Evolutionary conservation across 495 filamentous ascomycete species (phyloP).

Genomic region (Xylaria flabelliformis): DNA sequence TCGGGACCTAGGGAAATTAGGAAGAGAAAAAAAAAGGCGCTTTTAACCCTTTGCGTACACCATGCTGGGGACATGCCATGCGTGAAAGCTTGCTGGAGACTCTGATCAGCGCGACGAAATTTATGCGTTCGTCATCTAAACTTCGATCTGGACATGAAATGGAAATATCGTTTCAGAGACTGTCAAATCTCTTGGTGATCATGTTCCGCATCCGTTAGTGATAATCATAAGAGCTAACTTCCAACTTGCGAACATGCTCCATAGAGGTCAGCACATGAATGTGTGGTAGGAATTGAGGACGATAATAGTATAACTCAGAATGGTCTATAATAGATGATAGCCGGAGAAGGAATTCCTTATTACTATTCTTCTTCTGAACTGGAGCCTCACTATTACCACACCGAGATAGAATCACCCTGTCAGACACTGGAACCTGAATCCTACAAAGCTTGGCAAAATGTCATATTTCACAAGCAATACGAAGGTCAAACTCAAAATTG

Average conservation of each 20-base stretch:
- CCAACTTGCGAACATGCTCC: not conserved
- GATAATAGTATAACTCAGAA: no score
- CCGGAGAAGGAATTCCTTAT: no score
- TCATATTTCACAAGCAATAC: not conserved
- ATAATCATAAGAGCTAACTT: not conserved
- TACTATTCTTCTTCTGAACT: no score
- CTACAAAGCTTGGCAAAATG: slow-evolving; percentile 12
- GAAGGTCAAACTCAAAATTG: no score
- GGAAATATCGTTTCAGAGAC: not conserved
- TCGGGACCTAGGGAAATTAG: not conserved
- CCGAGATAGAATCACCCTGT: not conserved
- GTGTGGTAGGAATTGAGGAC: no score
- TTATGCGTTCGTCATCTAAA: not conserved
- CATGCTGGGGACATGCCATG: not conserved
- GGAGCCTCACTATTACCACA: not conserved
- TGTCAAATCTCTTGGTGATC: not conserved
- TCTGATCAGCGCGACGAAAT: not conserved
- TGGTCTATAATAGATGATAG: no score
- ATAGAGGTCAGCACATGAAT: not conserved
- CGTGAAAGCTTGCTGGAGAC: not conserved
- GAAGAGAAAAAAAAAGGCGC: not conserved
- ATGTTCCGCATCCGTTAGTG: not conserved
- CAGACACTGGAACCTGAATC: not conserved
- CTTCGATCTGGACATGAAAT: not conserved
- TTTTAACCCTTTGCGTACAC: not conserved